phyloP scores from a whole-genome alignment of 1,284 basidiomycete species.

The Farysia itapuensis region DNA sequence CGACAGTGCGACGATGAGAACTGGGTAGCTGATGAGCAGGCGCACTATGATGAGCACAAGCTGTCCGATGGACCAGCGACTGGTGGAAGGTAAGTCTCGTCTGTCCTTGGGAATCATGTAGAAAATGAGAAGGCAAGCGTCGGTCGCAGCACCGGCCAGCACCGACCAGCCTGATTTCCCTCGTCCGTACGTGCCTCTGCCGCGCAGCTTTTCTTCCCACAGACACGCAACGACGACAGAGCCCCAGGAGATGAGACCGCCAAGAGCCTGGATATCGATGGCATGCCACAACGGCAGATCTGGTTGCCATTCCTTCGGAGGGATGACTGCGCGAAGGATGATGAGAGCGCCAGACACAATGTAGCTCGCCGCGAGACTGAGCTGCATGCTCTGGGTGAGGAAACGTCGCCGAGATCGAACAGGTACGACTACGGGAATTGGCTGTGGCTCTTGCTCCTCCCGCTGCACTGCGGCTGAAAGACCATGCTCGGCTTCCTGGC shows the following conservation, averaged over 20 bases:
- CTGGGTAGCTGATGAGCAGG: conserved; percentile 42
- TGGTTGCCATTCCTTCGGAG: conserved; percentile 48
- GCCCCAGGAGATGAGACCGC: conserved; percentile 47
- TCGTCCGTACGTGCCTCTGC: conserved; percentile 43
- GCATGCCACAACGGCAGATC: conserved; percentile 35
- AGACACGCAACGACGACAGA: conserved; percentile 38
- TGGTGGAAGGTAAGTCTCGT: conserved; percentile 12
- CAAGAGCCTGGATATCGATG: conserved; percentile 46
- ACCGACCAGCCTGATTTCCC: conserved; percentile 37
- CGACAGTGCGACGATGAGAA: conserved; percentile 37
- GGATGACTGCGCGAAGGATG: conserved; percentile 51
- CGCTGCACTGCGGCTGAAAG: not conserved
- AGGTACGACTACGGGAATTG: conserved; percentile 44
- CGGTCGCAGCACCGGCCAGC: conserved; percentile 16
- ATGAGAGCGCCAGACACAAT: conserved; percentile 46
- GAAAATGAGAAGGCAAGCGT: conserved; percentile 33
- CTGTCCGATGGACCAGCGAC: conserved; percentile 44
- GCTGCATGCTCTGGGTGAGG: conserved; percentile 31
- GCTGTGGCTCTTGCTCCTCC: conserved; percentile 22
- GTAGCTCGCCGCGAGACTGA: conserved; percentile 41
- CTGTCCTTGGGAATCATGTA: conserved; percentile 29
- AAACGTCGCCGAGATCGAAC: conserved; percentile 43
- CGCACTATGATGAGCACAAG: conserved; percentile 42
- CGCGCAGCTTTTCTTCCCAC: conserved; percentile 42
- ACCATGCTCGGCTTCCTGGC: conserved; percentile 14